These are phyloP conservation scores for Aurantiochytrium sp. DNA, from an alignment of 108 stramenopile species.

Conservation along the genomic window DNA sequence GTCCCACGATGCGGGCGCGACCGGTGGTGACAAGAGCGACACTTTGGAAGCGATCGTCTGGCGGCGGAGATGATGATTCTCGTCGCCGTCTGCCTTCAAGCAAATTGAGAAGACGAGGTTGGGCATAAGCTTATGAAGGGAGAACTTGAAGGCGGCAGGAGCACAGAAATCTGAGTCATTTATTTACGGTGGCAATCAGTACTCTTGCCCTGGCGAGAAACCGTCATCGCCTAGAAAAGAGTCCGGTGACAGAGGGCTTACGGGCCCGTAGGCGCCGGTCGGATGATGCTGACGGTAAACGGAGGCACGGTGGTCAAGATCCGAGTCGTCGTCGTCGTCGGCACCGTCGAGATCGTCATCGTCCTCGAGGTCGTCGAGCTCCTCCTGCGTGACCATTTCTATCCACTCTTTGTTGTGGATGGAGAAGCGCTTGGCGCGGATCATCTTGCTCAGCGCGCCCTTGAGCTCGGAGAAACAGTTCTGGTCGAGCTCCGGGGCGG, in stretches of 20 bases:
- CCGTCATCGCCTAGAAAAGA: not conserved
- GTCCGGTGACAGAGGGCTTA: not conserved
- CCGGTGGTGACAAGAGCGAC: not conserved
- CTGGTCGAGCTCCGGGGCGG: not conserved
- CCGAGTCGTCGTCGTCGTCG: not conserved
- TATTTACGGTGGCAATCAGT: not conserved
- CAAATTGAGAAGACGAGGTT: too few species aligned
- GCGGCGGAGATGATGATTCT: too few species aligned
- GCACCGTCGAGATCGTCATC: not conserved
- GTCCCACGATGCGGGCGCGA: not conserved
- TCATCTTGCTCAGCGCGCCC: not conserved
- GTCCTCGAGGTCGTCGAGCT: slow-evolving; percentile 28
- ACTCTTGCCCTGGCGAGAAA: not conserved
- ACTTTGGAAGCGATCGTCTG: too few species aligned
- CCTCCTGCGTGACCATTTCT: slow-evolving; percentile 19
- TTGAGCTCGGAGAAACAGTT: not conserved
- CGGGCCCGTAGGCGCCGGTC: not conserved
- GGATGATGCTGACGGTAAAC: not conserved
- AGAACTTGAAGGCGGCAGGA: too few species aligned
- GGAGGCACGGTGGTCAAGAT: not conserved
- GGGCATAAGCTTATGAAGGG: too few species aligned
- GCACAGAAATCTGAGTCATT: too few species aligned
- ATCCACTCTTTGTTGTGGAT: slow-evolving; percentile 37
- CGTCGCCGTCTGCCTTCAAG: too few species aligned
- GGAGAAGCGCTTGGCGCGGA: slow-evolving; percentile 24